Evolutionary conservation across 139 green algal genomes (phyloP), one percentile per base, ranked within the genome.

Genomic region (Micromonas commoda): DNA sequence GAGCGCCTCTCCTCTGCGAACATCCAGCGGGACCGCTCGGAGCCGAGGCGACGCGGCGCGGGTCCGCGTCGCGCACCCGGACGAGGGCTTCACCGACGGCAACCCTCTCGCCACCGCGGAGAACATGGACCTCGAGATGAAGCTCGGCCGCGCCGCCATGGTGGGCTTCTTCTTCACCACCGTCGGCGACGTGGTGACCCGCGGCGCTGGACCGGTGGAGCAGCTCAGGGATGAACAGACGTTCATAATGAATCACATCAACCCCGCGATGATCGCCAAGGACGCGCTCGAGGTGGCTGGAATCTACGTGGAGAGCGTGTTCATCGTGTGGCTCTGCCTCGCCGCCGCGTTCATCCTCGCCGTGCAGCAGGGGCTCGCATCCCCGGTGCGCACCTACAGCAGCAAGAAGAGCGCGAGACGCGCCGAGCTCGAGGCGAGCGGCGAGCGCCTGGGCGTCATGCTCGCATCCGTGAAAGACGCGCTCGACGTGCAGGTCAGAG

Each of bases 221-320:
- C 66, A 73, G 66, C 32, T 53, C 66, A 16, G 5, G 26, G 24
- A 39, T 28, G 32, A 53, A 16, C 26, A 57, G 21, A 53, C 5
- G 24, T 51, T 28, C 21, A 31, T 31, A n/a, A 28, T 73, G 26
- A 31, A n/a, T 13, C 32, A 53, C 66, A 45, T 51, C 5, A n/a
- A 73, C 66, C 32, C 32, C 13, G 4, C 9, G 26, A 23, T 21
- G 24, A 16, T 73, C 32, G 66, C 21, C 5, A 51, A 73, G 21
- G 66, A 73, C 32, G 32, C 23, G 26, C 66, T 73, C 66, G 66
- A 51, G 32, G 66, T 73, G 32, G 66, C 28, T 24, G 60, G 26
- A 23, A 16, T 68, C 24, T 68, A 68, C 60, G 26, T 68, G 19
- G 60, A 68, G 26, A 68, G 24, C 24, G 24, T 68, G 24, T 35